A percentile compares a stretch with the other conserved stretches of the same genome.
Conservation (phyloP, 2,329 filamentous ascomycete species). For the Phialophora expanda region DNA sequence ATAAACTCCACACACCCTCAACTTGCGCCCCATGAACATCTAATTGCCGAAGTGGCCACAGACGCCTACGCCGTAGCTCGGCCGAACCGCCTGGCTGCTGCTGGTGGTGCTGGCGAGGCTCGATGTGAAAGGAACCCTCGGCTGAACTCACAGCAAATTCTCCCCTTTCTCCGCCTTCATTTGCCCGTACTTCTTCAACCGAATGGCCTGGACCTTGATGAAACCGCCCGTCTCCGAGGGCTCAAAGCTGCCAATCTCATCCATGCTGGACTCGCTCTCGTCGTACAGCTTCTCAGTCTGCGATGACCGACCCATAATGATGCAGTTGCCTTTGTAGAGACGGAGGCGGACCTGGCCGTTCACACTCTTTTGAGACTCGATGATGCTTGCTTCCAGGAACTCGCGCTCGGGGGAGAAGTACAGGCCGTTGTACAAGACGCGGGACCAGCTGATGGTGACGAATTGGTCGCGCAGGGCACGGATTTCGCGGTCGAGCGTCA, state of each 20-base stretch:
- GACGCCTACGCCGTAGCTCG: background rate
- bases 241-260: slow-evolving; percentile 71
- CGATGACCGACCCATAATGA: slow-evolving; percentile 63
- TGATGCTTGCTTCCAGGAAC: slow-evolving; percentile 70
- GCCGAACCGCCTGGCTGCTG: background rate
- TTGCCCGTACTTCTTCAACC: slow-evolving; percentile 54
- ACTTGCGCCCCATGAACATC: slow-evolving; percentile 1
- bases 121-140: background rate
- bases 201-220: slow-evolving; percentile 51
- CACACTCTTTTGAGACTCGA: slow-evolving; percentile 64
- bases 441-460: slow-evolving; percentile 64
- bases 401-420: slow-evolving; percentile 73
- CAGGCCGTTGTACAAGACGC: slow-evolving; percentile 47
- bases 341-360: slow-evolving; percentile 67
- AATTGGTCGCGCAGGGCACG: slow-evolving; percentile 73
- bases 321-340: slow-evolving; percentile 69
- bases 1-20: background rate
- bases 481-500: slow-evolving; percentile 71
- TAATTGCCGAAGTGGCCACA: background rate
- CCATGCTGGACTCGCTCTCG: slow-evolving; percentile 70
- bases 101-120: too few species aligned
- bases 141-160: background rate
- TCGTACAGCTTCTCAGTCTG: slow-evolving; percentile 74
- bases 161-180: slow-evolving; percentile 43
- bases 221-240: slow-evolving; percentile 71